These are phyloP conservation scores for Mycocentrospora acerina DNA, from an alignment of 2,329 filamentous ascomycete genomes.

Conservation along the genomic window DNA sequence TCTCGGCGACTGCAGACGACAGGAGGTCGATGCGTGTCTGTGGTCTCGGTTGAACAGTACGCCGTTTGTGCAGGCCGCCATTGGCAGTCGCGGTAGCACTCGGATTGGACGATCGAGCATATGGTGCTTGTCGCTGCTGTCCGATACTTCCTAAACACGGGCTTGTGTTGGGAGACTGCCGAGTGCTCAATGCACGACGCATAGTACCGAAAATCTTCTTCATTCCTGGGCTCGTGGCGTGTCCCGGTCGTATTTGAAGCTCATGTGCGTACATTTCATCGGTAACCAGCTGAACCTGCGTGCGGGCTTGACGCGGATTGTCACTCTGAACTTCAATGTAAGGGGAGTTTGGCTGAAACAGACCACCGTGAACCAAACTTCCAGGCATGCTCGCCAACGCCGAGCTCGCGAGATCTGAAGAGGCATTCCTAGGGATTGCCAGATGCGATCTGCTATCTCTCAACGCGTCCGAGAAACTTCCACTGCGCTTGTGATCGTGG, in stretches of 20 bases:
- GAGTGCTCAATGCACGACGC: slow-evolving; percentile 73
- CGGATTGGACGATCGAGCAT: slow-evolving; percentile 33
- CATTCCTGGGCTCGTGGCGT: slow-evolving; percentile 63
- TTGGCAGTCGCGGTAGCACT: slow-evolving; percentile 23
- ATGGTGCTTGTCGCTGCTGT: slow-evolving; percentile 25
- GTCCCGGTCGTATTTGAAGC: slow-evolving; percentile 20
- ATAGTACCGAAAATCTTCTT: slow-evolving; percentile 85
- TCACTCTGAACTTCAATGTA: slow-evolving; percentile 63
- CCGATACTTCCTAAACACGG: slow-evolving; percentile 22
- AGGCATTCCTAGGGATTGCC: slow-evolving; percentile 49
- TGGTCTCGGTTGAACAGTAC: slow-evolving; percentile 26
- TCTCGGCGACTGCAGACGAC: slow-evolving; percentile 74
- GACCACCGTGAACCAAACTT: slow-evolving; percentile 81
- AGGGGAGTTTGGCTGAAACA: slow-evolving; percentile 79
- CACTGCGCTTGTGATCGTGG: slow-evolving; percentile 74
- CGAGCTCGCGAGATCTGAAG: slow-evolving; percentile 48
- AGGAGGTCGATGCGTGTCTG: slow-evolving; percentile 77
- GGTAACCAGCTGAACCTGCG: slow-evolving; percentile 33
- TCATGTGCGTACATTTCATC: slow-evolving; percentile 28
- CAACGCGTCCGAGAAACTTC: slow-evolving; percentile 82
- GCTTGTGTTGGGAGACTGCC: slow-evolving; percentile 35
- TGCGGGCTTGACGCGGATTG: slow-evolving; percentile 31
- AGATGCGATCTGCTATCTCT: slow-evolving; percentile 64
- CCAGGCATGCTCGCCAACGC: slow-evolving; percentile 71
- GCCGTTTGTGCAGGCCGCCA: slow-evolving; percentile 36